Conservation (phyloP, 495 filamentous ascomycete genomes). For the Penicillium fimorum region DNA sequence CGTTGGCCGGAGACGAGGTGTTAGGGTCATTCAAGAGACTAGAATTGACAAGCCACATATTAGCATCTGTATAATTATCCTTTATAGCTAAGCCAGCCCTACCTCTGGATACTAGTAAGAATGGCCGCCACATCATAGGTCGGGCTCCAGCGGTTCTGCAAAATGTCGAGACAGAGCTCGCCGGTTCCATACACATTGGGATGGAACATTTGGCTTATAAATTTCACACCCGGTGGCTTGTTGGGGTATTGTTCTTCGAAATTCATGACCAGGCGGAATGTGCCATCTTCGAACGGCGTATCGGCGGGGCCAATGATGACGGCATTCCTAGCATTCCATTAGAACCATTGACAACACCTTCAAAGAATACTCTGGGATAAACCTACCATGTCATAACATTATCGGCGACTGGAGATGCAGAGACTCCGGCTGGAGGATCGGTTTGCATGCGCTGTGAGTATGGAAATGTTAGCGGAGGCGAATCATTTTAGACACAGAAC, state of each 20-base stretch:
- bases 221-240: slow-evolving; percentile 96
- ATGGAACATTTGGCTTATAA: slow-evolving; percentile 99
- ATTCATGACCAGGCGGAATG: slow-evolving; percentile 96
- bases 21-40: slow-evolving; percentile 99
- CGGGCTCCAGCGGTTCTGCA: slow-evolving; percentile 98
- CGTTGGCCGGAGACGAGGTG: slow-evolving; percentile 94
- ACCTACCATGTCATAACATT: slow-evolving; percentile 99
- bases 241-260: slow-evolving; percentile 99
- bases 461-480: slow-evolving; percentile 20
- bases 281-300: slow-evolving; percentile 97
- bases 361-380: background rate
- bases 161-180: slow-evolving; percentile 93
- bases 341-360: slow-evolving; percentile 1
- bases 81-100: slow-evolving; percentile 21
- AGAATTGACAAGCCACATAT: slow-evolving; percentile 4
- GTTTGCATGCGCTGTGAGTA: slow-evolving; percentile 90
- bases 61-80: background rate
- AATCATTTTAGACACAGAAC: background rate
- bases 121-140: slow-evolving; percentile 98
- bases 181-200: slow-evolving; percentile 97
- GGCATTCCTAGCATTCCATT: slow-evolving; percentile 72
- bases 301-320: slow-evolving; percentile 98
- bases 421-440: slow-evolving; percentile 95
- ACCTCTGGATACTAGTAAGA: slow-evolving; percentile 97
- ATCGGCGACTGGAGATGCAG: slow-evolving; percentile 92